phyloP scores from a whole-genome alignment of 75 land plant genomes.

The Pinus taeda region DNA sequence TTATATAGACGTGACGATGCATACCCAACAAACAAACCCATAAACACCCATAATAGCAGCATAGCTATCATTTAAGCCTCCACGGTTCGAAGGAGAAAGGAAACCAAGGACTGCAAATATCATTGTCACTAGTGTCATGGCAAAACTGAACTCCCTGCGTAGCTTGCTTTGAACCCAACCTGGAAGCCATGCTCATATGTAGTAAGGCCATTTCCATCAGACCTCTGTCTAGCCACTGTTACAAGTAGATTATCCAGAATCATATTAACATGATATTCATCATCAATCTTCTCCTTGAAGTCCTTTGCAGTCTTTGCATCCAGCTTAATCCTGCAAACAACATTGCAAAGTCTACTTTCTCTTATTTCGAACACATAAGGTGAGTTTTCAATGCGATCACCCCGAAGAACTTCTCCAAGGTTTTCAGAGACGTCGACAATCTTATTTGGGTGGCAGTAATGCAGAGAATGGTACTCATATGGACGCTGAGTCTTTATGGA shows the following conservation, averaged over 20 bases:
- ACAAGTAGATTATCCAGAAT: conserved; percentile 94
- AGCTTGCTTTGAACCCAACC: conserved; percentile 72
- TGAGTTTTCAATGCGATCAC: conserved; percentile 98
- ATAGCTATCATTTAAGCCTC: conserved; percentile 57
- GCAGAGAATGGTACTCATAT: conserved; percentile 86
- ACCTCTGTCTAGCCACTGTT: conserved; percentile 60
- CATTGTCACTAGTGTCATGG: conserved; percentile 57
- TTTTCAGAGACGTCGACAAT: conserved; percentile 88
- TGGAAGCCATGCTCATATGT: conserved; percentile 82
- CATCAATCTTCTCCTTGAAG: conserved; percentile 86
- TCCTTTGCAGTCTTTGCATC: conserved; percentile 68
- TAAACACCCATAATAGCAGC: conserved; percentile 50
- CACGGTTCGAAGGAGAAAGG: conserved; percentile 51
- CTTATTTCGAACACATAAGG: conserved; percentile 81
- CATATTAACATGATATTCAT: conserved; percentile 93
- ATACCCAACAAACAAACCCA: conserved; percentile 54
- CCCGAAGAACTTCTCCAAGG: conserved; percentile 96
- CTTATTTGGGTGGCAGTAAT: conserved; percentile 73
- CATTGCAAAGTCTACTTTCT: conserved; percentile 58
- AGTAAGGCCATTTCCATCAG: conserved; percentile 38
- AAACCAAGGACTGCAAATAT: conserved; percentile 49
- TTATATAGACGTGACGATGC: conserved; percentile 41
- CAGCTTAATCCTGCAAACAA: conserved; percentile 55
- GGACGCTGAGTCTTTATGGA: conserved; percentile 99
- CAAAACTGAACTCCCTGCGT: conserved; percentile 61